These are phyloP conservation scores for Daedaleopsis nitida DNA, from an alignment of 768 basidiomycete genomes.

Conservation along the genomic window DNA sequence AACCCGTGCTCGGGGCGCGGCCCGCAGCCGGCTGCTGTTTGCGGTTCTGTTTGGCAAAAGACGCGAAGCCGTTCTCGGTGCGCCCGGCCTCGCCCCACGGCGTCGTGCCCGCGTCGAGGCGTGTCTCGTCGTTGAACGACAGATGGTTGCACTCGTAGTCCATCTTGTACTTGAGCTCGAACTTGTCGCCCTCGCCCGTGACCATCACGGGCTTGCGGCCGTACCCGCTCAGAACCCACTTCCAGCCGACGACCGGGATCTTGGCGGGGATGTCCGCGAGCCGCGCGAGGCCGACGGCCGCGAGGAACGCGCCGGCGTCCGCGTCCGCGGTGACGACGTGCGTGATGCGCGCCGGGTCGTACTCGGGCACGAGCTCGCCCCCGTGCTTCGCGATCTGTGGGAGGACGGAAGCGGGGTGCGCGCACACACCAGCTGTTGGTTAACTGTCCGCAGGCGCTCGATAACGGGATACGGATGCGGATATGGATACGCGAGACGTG, in stretches of 20 bases:
- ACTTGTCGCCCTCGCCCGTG: not conserved
- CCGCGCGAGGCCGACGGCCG: constrained; percentile 48
- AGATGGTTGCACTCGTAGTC: constrained; percentile 18
- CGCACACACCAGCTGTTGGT: not conserved
- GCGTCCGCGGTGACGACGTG: constrained; percentile 58
- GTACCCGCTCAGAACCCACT: constrained; percentile 52
- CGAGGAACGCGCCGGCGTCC: constrained; percentile 32
- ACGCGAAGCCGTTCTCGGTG: constrained; percentile 19
- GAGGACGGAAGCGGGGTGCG: not conserved
- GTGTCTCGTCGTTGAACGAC: constrained; percentile 12
- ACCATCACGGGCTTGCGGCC: constrained; percentile 28
- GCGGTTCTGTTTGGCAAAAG: not conserved
- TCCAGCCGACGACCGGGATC: constrained; percentile 67
- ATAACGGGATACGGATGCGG: not conserved
- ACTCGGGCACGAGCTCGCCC: constrained; percentile 59
- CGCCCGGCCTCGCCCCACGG: constrained; percentile 9
- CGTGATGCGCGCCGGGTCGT: constrained; percentile 57
- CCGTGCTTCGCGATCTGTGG: constrained; percentile 59
- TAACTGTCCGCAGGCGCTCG: not conserved
- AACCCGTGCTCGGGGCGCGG: not conserved
- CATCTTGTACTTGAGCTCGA: constrained; percentile 7
- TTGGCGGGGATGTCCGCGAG: constrained; percentile 62
- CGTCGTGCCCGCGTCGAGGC: constrained; percentile 18
- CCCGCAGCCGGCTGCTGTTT: not conserved
- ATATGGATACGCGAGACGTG: not conserved